These are phyloP conservation scores for Carex myosuroides DNA, from an alignment of 176 grass and related monocot genomes.

Conservation along the genomic window DNA sequence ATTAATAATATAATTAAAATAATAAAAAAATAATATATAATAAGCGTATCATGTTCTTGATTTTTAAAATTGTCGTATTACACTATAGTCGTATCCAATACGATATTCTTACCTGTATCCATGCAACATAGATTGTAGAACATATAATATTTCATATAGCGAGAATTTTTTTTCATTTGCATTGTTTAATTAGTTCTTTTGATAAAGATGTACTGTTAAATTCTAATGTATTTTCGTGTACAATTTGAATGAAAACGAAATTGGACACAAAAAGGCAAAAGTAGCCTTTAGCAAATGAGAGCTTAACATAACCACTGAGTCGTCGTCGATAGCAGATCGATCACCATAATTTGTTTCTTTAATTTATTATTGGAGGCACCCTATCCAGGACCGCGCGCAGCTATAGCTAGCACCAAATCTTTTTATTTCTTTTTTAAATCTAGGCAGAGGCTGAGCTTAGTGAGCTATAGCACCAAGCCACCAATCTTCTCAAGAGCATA, in stretches of 20 bases:
- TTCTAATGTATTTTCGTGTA: neutral
- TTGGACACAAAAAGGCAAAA: conserved; percentile 1
- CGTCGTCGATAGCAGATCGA: neutral
- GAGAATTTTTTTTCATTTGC: neutral
- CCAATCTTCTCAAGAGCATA: neutral
- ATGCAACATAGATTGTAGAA: neutral
- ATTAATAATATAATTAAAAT: no score
- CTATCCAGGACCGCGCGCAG: neutral
- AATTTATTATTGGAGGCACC: neutral
- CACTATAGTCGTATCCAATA: no score
- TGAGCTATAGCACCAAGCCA: neutral
- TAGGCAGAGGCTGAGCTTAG: no score
- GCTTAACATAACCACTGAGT: neutral
- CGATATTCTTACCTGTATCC: no score
- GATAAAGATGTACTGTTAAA: neutral
- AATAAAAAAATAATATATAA: no score
- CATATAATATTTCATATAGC: neutral
- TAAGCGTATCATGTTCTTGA: no score
- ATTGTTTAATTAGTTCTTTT: neutral
- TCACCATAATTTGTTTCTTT: neutral
- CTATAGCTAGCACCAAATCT: neutral
- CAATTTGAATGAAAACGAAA: neutral
- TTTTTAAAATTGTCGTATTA: no score
- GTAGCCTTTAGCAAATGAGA: conserved; percentile 4
- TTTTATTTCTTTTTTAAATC: no score